Base-by-base conservation (phyloP, 352 stramenopile genomes). In the Pythium graminicola region DNA sequence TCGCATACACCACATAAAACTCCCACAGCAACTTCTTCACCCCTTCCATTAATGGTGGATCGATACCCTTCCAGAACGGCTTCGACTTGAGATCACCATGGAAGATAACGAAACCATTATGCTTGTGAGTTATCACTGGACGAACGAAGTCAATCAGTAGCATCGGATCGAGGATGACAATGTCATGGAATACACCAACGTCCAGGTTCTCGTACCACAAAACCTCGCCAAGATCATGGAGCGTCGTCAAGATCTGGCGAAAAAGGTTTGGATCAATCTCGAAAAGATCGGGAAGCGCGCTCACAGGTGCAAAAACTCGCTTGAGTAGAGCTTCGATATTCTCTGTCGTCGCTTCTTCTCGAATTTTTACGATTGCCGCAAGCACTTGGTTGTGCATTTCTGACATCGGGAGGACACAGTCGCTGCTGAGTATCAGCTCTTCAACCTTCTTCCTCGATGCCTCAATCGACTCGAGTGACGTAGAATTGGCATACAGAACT, bases 11-110 rank as follows among this genome's bases (percentile, higher is more conserved):
- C 28, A 59, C 23, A 17, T 43, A 6, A 26, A 59, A 59, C 13
- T 45, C 26, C 47, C 59, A 43, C 3, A 67, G 19, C 16, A 67
- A 35, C 24, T 33, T 28, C 45, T 67, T 67, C 28, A 67, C 33
- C 13, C 44, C 49, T 22, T 55, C 24, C 17, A 52, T 43, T 2
- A 50, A 28, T 17, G 14, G 35, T 11, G 53, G 20, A 6, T 23
- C 36, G 5, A 50, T 26, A 27, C 6, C 17, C 26, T 19, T 33
- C 43, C 43, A 50, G 19, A 40, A 47, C 23, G 23, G 11, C 35
- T 38, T 10, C 9, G 16, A 14, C 48, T 46, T 33, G 33, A 45
- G 36, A n/a, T 35, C 41, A 5, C 2, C 1, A 17, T 45, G 33
- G 2, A 19, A 26, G 8, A 55, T 31, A 14, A 44, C 19, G n/a